phyloP scores from a whole-genome alignment of 1,284 basidiomycete genomes.

The Puccinia horiana region DNA sequence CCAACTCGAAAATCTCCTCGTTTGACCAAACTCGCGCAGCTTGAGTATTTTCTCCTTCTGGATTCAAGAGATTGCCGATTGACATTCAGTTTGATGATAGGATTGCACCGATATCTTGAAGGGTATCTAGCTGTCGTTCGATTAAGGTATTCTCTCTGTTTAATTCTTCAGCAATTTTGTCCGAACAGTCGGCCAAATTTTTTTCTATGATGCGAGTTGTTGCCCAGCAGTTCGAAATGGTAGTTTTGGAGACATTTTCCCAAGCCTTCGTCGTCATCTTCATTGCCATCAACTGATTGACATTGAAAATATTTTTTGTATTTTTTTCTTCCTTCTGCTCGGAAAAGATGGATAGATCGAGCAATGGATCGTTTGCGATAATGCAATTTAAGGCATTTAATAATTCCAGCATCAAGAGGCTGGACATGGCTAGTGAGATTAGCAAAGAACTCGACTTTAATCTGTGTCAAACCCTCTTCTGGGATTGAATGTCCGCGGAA shows the following conservation, averaged over 20 bases:
- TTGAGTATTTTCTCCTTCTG: background rate
- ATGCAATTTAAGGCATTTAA: background rate
- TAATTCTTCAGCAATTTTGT: background rate
- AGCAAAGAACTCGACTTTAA: slow-evolving; percentile 1
- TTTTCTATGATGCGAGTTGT: background rate
- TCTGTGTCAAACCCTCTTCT: background rate
- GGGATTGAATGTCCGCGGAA: slow-evolving; percentile 2
- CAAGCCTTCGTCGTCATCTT: slow-evolving; percentile 12
- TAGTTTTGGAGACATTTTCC: background rate
- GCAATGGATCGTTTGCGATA: background rate
- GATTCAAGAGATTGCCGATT: background rate
- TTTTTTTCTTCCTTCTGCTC: slow-evolving; percentile 4
- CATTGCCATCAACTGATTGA: background rate
- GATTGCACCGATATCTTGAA: background rate
- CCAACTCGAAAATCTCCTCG: background rate
- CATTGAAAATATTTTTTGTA: slow-evolving; percentile 5
- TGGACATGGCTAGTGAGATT: slow-evolving; percentile 15
- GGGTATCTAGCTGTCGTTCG: background rate
- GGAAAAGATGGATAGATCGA: background rate
- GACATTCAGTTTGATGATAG: background rate
- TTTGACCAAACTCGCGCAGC: background rate
- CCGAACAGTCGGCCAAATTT: background rate
- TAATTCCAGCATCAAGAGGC: slow-evolving; percentile 22
- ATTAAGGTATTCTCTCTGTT: background rate
- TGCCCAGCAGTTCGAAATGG: background rate